Evolutionary conservation across 2,329 filamentous ascomycete genomes (phyloP), one percentile per base, ranked within the genome.

Genomic region (Trichoderma simmonsii): DNA sequence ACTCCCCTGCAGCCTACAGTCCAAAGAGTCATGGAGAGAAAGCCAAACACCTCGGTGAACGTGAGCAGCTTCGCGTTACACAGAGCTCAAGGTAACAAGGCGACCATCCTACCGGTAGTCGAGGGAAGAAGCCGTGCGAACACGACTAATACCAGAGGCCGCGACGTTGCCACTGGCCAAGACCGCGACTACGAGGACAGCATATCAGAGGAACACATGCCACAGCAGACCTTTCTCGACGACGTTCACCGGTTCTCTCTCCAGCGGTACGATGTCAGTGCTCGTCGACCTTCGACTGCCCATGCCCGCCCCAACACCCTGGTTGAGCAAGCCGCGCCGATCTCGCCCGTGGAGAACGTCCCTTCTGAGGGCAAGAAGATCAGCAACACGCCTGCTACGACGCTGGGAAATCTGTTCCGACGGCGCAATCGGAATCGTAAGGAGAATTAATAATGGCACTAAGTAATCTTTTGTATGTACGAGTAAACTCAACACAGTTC

Each of bases 351-450:
- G 3, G 59, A 64, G 24, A 61, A 15, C 39, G 57, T 54, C 11
- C 39, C 60, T 62, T 21, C 56, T 54, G 67, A 70, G 14, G 21
- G 21, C 28, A 70, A 24, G 12, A 57, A 48, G 9, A 39, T 70
- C 18, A 65, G 60, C 30, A 73, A 73, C 48, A 76, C 74, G n/a
- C 75, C 78, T 21, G 74, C 77, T 12, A 76, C 78, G 1, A 59
- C 75, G 1, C 73, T 80, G 14, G 68, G 76, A 4, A 74, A 70
- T 30, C 66, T 80, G 8, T 77, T 80, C 56, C 77, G 77, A 24
- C 79, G 76, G 43, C 75, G 75, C 39, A 73, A 73, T 28, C 75
- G 74, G 24, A 61, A 64, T 26, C 60, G 60, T 56, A 57, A 30
- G 36, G 71, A 34, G 12, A 57, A 61, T 3, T 61, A 71, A 11